Evolutionary conservation across 345 rosid species (phyloP), one percentile per base, ranked within the genome.

Genomic region (Boechera stricta): DNA sequence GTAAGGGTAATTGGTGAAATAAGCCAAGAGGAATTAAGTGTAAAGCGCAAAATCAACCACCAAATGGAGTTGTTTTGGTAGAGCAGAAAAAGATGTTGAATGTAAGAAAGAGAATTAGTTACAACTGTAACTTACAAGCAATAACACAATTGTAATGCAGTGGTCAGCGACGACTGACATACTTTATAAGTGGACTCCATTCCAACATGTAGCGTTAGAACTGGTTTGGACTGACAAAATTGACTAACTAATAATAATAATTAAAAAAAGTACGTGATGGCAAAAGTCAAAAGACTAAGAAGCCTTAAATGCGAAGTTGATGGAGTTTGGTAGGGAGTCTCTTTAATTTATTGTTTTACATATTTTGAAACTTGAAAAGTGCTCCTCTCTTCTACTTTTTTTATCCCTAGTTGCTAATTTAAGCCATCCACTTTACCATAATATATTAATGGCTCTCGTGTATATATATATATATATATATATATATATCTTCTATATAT

Each of bases 241-340:
- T 29, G 72, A 64, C 53, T 71, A 71, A 77, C 73, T 21, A 31
- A 12, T 4, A 57, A 48, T 51, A 31, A 39, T 24, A 41, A 11
- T 39, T 4, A 24, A 21, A 38, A 26, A 58, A 57, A 15, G 18
- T 18, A 51, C 4, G 58, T 29, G 54, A 33, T 15, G 29, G 26
- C 26, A 12, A 41, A 59, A 28, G 65, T 53, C 68, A 54, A 67
- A 73, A 72, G 41, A 73, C 47, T 58, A 18, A 57, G 56, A 65
- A 52, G 82, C 64, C 74, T 68, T 79, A 73, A 79, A 73, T 71
- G 48, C 67, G n/a, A 70, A 44, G n/a, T 63, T 52, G 48, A 69
- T 59, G 77, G 63, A 58, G 73, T 72, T 72, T 36, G 78, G 82
- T 73, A 67, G 78, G 74, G 45, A 35, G 82, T 33, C 62, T 42